phyloP scores from a whole-genome alignment of 352 stramenopile species.

The Blastocystis sp. region DNA sequence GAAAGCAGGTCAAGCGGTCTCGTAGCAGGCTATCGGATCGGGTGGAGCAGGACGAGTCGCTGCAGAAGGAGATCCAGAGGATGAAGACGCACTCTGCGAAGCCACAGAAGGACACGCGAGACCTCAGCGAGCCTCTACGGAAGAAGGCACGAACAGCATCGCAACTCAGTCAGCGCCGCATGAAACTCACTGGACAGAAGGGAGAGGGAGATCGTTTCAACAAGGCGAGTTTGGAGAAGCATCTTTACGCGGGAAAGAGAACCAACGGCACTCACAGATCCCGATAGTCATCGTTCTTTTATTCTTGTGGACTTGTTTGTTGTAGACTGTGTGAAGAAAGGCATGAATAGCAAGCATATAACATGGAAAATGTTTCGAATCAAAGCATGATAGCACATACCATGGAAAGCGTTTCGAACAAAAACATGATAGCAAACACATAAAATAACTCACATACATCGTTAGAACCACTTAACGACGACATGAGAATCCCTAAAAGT shows the following conservation, averaged over 20 bases:
- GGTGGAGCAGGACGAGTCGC: not conserved
- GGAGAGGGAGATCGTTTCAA: constrained; percentile 29
- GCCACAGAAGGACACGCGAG: constrained; percentile 10
- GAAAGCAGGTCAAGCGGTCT: not conserved
- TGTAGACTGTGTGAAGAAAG: not conserved
- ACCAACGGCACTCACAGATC: constrained; percentile 40
- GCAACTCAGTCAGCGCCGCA: constrained; percentile 23
- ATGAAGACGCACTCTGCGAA: constrained; percentile 3
- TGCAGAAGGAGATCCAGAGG: not conserved
- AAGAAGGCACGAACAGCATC: constrained; percentile 23
- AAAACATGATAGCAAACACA: not conserved
- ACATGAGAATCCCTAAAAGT: not conserved
- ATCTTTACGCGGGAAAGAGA: constrained; percentile 50
- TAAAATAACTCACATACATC: not conserved
- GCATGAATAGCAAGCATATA: not conserved
- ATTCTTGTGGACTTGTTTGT: constrained; percentile 32
- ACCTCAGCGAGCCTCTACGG: not conserved
- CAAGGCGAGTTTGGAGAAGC: constrained; percentile 42
- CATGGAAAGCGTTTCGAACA: not conserved
- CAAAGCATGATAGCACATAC: not conserved
- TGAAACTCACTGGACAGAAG: constrained; percentile 36
- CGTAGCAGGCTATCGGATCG: constrained; percentile 4
- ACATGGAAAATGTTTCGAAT: too few species aligned
- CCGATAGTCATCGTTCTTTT: constrained; percentile 17
- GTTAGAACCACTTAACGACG: constrained; percentile 59